phyloP scores from a whole-genome alignment of 805 yeast genomes.

The Kluyveromyces nonfermentans region DNA sequence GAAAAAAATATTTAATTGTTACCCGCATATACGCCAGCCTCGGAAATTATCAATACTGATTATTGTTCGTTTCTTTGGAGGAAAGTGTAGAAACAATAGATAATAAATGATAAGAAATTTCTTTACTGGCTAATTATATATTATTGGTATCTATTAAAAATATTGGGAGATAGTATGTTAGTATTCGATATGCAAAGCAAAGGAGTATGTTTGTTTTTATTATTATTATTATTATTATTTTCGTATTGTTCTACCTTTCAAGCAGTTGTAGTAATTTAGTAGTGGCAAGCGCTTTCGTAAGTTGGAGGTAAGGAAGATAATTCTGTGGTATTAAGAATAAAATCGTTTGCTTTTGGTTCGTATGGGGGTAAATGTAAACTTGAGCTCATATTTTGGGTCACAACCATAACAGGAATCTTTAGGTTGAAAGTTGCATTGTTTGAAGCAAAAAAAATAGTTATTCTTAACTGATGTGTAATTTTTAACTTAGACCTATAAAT shows the following conservation, averaged over 20 bases:
- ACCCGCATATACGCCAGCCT: not conserved
- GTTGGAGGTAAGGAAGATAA: not conserved
- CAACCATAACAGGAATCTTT: conserved; percentile 5
- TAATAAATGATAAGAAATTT: too few species aligned
- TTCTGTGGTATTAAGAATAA: not conserved
- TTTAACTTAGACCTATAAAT: not conserved
- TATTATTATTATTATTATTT: too few species aligned
- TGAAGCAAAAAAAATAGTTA: not conserved
- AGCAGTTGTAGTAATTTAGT: not conserved
- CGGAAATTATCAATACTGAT: not conserved
- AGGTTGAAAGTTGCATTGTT: not conserved
- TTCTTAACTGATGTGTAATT: not conserved
- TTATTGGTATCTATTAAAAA: not conserved
- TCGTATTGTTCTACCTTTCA: too few species aligned
- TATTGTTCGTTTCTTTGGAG: not conserved
- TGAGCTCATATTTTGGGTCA: conserved; percentile 4
- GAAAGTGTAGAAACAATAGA: too few species aligned
- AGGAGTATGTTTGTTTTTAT: too few species aligned
- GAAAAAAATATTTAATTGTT: not conserved
- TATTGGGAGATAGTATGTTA: too few species aligned
- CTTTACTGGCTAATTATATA: too few species aligned
- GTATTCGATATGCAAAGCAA: too few species aligned
- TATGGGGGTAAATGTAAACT: conserved; percentile 6
- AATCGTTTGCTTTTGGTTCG: conserved; percentile 1
- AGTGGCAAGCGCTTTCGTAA: not conserved